A percentile compares a stretch with the other conserved stretches of the same genome.
Evolutionary conservation across 208 protist genomes (phyloP).

Genomic region (Crithidia acanthocephali): DNA sequence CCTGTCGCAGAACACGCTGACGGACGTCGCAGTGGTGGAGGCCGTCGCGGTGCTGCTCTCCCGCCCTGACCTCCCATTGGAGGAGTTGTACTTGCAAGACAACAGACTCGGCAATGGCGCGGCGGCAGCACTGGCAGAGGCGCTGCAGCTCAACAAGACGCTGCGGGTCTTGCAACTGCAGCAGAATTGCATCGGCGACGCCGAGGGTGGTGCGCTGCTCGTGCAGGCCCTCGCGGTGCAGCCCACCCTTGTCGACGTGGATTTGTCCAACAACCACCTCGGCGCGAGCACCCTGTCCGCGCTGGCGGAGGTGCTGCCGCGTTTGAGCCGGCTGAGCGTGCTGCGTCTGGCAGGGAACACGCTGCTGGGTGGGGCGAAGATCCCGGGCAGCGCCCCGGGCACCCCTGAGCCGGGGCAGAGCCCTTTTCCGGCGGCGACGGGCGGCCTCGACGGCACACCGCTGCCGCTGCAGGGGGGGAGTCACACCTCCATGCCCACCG

Average conservation of each 20-base stretch:
- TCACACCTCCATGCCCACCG: background rate
- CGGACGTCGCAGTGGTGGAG: constrained; percentile 58
- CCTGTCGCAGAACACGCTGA: constrained; percentile 84
- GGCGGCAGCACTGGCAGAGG: constrained; percentile 63
- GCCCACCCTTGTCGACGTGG: constrained; percentile 54
- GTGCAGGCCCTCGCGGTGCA: constrained; percentile 55
- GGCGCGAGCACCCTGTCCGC: constrained; percentile 42
- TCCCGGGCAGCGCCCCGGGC: background rate
- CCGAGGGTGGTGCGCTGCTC: constrained; percentile 63
- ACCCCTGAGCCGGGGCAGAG: background rate
- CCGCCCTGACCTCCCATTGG: constrained; percentile 60
- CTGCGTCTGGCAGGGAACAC: constrained; percentile 80
- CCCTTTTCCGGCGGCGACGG: background rate
- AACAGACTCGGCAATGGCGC: constrained; percentile 74
- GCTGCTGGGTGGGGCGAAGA: constrained; percentile 33
- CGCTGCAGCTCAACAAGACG: constrained; percentile 77
- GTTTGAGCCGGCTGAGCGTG: constrained; percentile 43
- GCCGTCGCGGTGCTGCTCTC: constrained; percentile 76
- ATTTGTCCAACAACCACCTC: constrained; percentile 82
- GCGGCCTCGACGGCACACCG: background rate
- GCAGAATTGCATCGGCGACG: constrained; percentile 82
- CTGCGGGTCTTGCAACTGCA: constrained; percentile 74
- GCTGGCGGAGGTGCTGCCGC: constrained; percentile 61
- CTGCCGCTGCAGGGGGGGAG: background rate
- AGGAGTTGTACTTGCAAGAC: constrained; percentile 81